Evolutionary conservation across 2,329 filamentous ascomycete species (phyloP), one percentile per base, ranked within the genome.

Genomic region (Trichoderma semiorbis): DNA sequence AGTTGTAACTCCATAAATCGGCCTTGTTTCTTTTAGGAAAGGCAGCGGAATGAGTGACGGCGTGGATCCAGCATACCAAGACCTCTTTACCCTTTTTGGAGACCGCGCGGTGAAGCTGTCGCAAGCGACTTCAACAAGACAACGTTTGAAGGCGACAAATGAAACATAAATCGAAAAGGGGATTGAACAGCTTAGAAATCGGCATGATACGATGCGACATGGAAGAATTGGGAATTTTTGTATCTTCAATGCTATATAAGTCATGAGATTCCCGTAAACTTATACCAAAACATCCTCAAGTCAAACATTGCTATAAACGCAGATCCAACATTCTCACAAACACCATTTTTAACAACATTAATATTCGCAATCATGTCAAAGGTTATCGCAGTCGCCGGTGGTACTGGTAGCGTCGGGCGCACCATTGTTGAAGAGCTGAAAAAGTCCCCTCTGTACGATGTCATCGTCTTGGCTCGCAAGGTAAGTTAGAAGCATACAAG

Each of bases 381-480:
- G 12, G 66, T 69, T 5, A 69, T 61, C 21, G 66, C 66, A 69
- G 66, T 69, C 36, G 66, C 66, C 2, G 66, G 66, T 1, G 66
- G 66, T 2, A 69, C 66, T n/a, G 66, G 66, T 12, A 69, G 55
- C 14, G 14, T 69, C 28, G 66, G 66, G 8, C 66, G 66, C 28
- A 69, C 66, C 16, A 16, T 69, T 8, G 66, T 69, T 5, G 66
- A 69, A 8, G 66, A 69, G 26, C 14, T 69, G n/a, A 60, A 69
- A 39, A 57, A 21, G n/a, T 61, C 66, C 5, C 57, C 55, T 32
- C 24, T 61, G 1, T 69, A 69, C 55, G 21, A 61, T 34, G 57
- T 60, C 24, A 36, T 69, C 28, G 66, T 69, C 39, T 50, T 69
- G 26, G 66, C 66, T 32, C 66, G 66, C 28, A 61, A 69, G 43